These are phyloP conservation scores for Plasmodium ovale DNA, from an alignment of 169 alveolate species.

Conservation along the genomic window DNA sequence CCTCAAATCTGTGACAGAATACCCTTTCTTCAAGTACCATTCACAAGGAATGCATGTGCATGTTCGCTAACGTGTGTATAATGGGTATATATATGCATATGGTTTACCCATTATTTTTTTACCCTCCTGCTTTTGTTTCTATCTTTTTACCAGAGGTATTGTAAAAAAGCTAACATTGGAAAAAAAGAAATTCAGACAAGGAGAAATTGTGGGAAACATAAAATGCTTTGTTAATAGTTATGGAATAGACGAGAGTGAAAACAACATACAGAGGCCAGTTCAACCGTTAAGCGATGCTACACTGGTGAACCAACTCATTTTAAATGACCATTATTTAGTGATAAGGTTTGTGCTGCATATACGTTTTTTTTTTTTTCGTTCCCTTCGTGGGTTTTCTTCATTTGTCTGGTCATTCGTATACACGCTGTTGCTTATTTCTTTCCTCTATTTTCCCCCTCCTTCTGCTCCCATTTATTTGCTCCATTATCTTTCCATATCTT, in stretches of 20 bases:
- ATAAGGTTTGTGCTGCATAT: slow-evolving; percentile 59
- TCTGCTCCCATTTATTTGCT: background rate
- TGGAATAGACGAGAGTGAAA: slow-evolving; percentile 76
- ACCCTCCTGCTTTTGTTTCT: background rate
- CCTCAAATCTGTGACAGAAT: slow-evolving; percentile 65
- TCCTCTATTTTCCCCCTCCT: background rate
- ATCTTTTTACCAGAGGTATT: slow-evolving; percentile 45
- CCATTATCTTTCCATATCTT: slow-evolving; percentile 6
- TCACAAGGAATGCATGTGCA: background rate
- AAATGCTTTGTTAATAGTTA: slow-evolving; percentile 83
- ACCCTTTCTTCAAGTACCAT: slow-evolving; percentile 66
- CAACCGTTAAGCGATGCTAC: slow-evolving; percentile 83
- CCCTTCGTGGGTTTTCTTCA: background rate
- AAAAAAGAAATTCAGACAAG: slow-evolving; percentile 81
- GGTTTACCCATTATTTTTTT: background rate
- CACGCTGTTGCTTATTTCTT: background rate
- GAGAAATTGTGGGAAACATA: slow-evolving; percentile 86
- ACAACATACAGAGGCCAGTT: slow-evolving; percentile 76
- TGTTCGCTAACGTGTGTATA: background rate
- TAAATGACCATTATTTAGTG: slow-evolving; percentile 79
- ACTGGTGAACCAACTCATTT: slow-evolving; percentile 76
- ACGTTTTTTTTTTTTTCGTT: slow-evolving; percentile 19
- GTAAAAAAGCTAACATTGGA: slow-evolving; percentile 84
- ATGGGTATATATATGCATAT: slow-evolving; percentile 13
- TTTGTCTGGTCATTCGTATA: slow-evolving; percentile 65